Base-by-base conservation (phyloP, 2,329 filamentous ascomycete species). In the Verticillium klebahnii region DNA sequence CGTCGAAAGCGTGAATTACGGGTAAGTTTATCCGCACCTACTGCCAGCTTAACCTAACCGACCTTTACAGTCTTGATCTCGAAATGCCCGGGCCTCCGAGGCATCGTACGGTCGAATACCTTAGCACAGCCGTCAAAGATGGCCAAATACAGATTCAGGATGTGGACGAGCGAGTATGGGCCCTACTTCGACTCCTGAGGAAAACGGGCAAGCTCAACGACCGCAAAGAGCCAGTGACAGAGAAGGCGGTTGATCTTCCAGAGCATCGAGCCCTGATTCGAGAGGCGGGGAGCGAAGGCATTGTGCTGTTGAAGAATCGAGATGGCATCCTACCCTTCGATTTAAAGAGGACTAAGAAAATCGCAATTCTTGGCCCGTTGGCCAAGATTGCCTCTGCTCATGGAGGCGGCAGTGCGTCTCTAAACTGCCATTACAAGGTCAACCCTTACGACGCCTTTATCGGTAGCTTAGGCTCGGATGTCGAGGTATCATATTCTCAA, bases 301-400 rank as follows among this genome's bases (percentile, higher is more conserved):
- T 62, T 1, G 12, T 62, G 12, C 45, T 60, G 17, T 52, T 60
- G 1, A 59, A 58, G 17, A 63, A 62, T 31, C 60, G 40, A 2
- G 57, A 37, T 25, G 11, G 52, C 2, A 40, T 62, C 1, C 54
- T 63, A 34, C 60, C 62, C 9, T 14, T 36, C 14, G 34, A 36
- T 1, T 19, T 58, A 1, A 17, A 45, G 15, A 19, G 34, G 17
- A 25, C 34, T 9, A 31, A 7, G 17, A 19, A 40, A 14, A 37
- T 58, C 37, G 57, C 57, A 36, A 45, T 85, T 12, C 83, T 85
- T 60, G 83, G 82, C 2, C 82, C 82, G 17, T 84, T 85, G 61
- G 75, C 82, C n/a, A 81, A 79, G 57, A 71, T 67, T 8, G 60
- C 70, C 4, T 65, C 67, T 2, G 68, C 69, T 5, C 70, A 67